Evolutionary conservation across 2,329 filamentous ascomycete species (phyloP), one percentile per base, ranked within the genome.

Genomic region (Sporothrix luriei): DNA sequence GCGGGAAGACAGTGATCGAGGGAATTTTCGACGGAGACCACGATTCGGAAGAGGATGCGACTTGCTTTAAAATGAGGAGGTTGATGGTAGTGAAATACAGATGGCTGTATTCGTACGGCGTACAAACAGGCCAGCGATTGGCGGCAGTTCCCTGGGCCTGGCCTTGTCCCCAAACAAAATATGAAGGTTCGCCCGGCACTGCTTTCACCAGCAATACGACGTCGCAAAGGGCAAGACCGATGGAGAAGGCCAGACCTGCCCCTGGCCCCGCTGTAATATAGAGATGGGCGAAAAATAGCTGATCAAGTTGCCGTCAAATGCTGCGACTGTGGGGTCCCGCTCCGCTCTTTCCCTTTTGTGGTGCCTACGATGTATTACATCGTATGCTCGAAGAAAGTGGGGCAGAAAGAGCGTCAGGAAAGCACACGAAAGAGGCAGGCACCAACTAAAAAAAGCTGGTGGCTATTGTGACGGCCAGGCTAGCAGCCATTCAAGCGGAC

Each of bases 61-160:
- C 21, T 68, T 68, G 55, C 54, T 13, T 51, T 68, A 68, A 70
- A 70, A 68, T 68, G 38, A 70, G 69, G 69, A 70, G 69, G 69
- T 68, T 70, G 69, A 68, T 61, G 26, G 49, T 65, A 67, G 48
- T 54, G 33, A 68, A 70, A 68, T 52, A 51, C 65, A 46, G 57
- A 70, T 70, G 69, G 69, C 69, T 70, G 57, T 55, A n/a, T n/a
- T n/a, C n/a, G n/a, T n/a, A 33, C 33, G 6, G 33, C 7, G 33
- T 33, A 48, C 21, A 46, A 13, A 29, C 21, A 66, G 69, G 29
- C 38, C 43, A 61, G 68, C 69, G 52, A 70, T 70, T 70, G 65
- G 69, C 51, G 43, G 52, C 52, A 46, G 66, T 70, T 57, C 57
- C 59, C 68, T 33, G 5, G 65, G 69, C 14, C n/a, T n/a, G n/a